Evolutionary conservation across 1,139 yeast species (phyloP), one percentile per base, ranked within the genome.

Genomic region (Yamadazyma triangularis): DNA sequence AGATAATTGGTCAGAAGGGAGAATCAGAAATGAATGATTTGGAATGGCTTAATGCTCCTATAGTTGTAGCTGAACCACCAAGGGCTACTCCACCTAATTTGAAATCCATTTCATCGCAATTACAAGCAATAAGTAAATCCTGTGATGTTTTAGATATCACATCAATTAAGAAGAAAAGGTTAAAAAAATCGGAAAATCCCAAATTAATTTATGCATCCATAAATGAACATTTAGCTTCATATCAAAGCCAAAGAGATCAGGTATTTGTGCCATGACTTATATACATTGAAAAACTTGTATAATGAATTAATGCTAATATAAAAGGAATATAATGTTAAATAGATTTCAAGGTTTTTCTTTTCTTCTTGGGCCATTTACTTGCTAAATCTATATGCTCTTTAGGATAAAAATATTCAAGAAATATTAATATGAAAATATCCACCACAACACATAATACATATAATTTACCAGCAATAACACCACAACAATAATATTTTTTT

Each of bases 391-490:
- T 84, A 19, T 69, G 60, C 1, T 63, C 65, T 9, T 70, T 60
- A 0, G 98, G 98, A 49, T 73, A 81, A 28, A 77, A 50, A 71
- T 77, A 75, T 47, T 87, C 93, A 37, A 93, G 60, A 4, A 85
- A 33, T 28, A 69, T 58, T 37, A 69, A 72, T 4, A 91, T 47
- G 33, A 87, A 68, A 22, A 82, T 73, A 56, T 91, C 97, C 3
- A 86, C 86, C 21, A 87, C 78, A 15, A 82, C 79, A 50, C 89
- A 79, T 22, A 89, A 56, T 0, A 82, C 85, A 55, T 80, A 87
- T 34, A 89, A 64, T 40, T 80, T 76, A 1, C 95, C 95, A 0
- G 96, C 95, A 71, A 91, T 79, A 1, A 77, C 61, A 0, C 96
- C 96, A 45, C 89, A 77, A 32, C 72, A 70, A 51, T 85, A 84